A percentile compares a stretch with the other conserved stretches of the same genome.
phyloP scores from a whole-genome alignment of 805 yeast genomes.

The Pachysolen tannophilus region DNA sequence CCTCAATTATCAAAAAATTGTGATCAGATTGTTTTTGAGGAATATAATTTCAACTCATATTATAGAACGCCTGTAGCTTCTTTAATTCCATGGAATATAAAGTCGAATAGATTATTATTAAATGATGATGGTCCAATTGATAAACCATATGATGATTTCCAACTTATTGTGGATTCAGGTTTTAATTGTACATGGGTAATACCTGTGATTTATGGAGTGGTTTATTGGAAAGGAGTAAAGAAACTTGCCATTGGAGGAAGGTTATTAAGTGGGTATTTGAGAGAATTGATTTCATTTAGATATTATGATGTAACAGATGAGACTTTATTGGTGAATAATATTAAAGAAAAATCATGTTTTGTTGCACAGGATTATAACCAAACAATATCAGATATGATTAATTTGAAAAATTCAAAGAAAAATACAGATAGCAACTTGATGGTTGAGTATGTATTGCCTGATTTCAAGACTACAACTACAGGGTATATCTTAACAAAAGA shows the following conservation, averaged over 20 bases:
- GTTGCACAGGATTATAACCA: constrained; percentile 50
- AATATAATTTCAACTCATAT: constrained; percentile 69
- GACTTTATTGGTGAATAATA: constrained; percentile 71
- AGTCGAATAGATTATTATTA: constrained; percentile 18
- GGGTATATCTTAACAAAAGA: constrained; percentile 52
- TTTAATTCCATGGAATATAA: constrained; percentile 54
- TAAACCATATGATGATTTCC: constrained; percentile 43
- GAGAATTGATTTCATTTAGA: constrained; percentile 81
- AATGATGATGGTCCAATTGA: constrained; percentile 11
- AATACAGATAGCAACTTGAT: constrained; percentile 24
- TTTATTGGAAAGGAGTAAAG: constrained; percentile 68
- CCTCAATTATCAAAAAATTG: constrained; percentile 77
- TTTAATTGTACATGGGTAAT: constrained; percentile 80
- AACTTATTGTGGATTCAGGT: constrained; percentile 81
- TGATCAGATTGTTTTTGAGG: constrained; percentile 92
- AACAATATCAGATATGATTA: neutral
- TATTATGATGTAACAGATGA: constrained; percentile 94
- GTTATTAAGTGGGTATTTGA: constrained; percentile 68
- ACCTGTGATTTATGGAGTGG: constrained; percentile 75
- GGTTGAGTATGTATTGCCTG: constrained; percentile 79
- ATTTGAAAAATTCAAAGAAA: constrained; percentile 6
- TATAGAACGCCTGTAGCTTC: constrained; percentile 59
- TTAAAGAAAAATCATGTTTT: constrained; percentile 73
- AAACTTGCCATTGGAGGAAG: constrained; percentile 85
- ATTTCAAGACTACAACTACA: constrained; percentile 67